Percentiles rank a stretch among this genome's conserved stretches.
Evolutionary conservation across 192 early-diverging fungal species (phyloP).

Genomic region (Mortierella alpina): DNA sequence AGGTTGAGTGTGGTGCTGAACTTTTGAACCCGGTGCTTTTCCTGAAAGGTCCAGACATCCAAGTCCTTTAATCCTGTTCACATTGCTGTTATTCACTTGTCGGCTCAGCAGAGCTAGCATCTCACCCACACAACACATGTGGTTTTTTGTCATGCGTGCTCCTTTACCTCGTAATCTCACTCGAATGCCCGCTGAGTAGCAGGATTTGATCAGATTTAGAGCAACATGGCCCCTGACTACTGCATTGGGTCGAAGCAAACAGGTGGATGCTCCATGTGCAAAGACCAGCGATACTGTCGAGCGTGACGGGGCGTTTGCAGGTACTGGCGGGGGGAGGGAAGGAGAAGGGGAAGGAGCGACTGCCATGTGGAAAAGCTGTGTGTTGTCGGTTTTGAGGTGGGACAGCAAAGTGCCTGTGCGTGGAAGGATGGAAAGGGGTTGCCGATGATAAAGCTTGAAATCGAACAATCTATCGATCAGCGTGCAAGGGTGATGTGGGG

Average conservation of each 20-base stretch:
- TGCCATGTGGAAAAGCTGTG: slow-evolving; percentile 3
- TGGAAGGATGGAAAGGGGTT: background rate
- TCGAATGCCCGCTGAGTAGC: slow-evolving; percentile 43
- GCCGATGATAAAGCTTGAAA: too few relatives aligned
- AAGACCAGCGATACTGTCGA: slow-evolving; percentile 33
- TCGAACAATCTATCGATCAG: too few relatives aligned
- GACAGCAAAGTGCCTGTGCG: background rate
- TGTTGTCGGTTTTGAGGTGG: background rate
- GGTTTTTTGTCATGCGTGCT: too few relatives aligned
- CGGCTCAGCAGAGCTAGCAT: background rate
- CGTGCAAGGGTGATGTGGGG: too few relatives aligned
- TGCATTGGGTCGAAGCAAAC: slow-evolving; percentile 41
- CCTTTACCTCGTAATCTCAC: slow-evolving; percentile 41
- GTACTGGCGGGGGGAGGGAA: background rate
- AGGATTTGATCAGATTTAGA: slow-evolving; percentile 48
- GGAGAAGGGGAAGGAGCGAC: slow-evolving; percentile 15
- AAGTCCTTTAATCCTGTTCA: too few relatives aligned
- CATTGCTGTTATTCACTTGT: too few relatives aligned
- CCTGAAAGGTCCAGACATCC: too few relatives aligned
- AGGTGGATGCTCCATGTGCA: slow-evolving; percentile 42
- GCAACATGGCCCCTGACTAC: slow-evolving; percentile 48
- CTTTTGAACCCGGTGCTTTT: too few relatives aligned
- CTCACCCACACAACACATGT: background rate
- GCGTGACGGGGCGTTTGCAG: slow-evolving; percentile 1
- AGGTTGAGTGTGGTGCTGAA: too few relatives aligned